Evolutionary conservation across 345 rosid genomes (phyloP).

Genomic region (Acer yangbiense): DNA sequence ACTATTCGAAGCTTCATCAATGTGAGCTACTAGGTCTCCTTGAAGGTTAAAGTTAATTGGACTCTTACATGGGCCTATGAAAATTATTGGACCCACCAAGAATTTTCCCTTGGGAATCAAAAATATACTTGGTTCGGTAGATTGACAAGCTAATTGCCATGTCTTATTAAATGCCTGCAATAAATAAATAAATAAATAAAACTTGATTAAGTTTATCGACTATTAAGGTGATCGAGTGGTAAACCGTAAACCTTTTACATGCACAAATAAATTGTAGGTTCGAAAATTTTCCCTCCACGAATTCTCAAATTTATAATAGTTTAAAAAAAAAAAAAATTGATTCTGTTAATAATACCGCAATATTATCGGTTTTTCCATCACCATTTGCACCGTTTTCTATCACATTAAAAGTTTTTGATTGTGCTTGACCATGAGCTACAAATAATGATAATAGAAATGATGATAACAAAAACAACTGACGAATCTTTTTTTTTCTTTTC

Average conservation of each 20-base stretch:
- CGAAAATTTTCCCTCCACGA: no score
- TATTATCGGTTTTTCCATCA: conserved; percentile 26
- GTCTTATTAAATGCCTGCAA: conserved; percentile 23
- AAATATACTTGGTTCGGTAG: background rate
- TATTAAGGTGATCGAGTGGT: no score
- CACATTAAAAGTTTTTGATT: conserved; percentile 12
- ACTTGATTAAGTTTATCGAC: no score
- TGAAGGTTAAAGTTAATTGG: background rate
- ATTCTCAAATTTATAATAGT: no score
- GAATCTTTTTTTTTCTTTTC: background rate
- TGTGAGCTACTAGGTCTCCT: conserved; percentile 6
- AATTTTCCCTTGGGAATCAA: conserved; percentile 22
- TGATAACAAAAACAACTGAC: background rate
- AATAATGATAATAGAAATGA: background rate
- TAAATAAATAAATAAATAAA: no score
- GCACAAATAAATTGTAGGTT: no score
- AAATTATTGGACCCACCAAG: conserved; percentile 5
- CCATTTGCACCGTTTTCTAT: conserved; percentile 18
- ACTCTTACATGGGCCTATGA: conserved; percentile 33
- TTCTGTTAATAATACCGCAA: conserved; percentile 7
- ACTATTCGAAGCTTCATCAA: no score
- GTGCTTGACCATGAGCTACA: background rate
- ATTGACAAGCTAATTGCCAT: conserved; percentile 34
- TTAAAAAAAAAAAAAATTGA: background rate
- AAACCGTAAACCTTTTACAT: no score